Conservation (phyloP, 495 filamentous ascomycete species). For the Durotheca rogersii region DNA sequence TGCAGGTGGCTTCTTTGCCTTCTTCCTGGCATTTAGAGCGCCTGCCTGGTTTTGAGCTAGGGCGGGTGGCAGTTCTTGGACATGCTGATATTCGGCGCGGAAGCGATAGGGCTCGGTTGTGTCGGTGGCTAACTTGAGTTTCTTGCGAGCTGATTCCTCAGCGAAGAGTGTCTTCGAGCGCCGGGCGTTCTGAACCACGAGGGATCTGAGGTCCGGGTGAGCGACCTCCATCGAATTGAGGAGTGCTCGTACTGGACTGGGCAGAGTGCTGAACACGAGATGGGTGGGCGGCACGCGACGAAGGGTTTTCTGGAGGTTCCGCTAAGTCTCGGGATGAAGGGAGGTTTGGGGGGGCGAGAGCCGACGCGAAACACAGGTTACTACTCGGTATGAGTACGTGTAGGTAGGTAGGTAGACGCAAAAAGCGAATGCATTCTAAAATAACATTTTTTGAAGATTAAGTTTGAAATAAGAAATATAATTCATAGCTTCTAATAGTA, state of each 20-base stretch:
- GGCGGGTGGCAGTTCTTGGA: constrained; percentile 77
- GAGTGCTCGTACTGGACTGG: not conserved
- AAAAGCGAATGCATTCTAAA: too few relatives aligned
- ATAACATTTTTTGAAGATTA: too few relatives aligned
- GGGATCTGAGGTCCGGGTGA: constrained; percentile 35
- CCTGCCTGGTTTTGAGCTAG: constrained; percentile 80
- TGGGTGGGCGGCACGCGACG: not conserved
- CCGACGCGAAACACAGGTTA: too few relatives aligned
- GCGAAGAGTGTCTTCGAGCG: constrained; percentile 44
- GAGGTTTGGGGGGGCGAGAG: too few relatives aligned
- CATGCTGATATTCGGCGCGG: constrained; percentile 74
- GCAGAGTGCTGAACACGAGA: not conserved
- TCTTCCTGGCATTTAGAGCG: constrained; percentile 45
- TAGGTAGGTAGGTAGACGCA: too few relatives aligned
- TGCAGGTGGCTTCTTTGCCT: constrained; percentile 49
- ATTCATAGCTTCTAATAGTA: too few relatives aligned
- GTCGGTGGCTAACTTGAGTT: constrained; percentile 42
- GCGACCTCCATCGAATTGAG: constrained; percentile 26
- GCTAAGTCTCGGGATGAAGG: too few relatives aligned
- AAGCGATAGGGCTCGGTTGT: constrained; percentile 48
- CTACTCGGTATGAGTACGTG: too few relatives aligned
- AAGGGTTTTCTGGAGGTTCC: too few relatives aligned
- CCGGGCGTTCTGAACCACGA: constrained; percentile 45
- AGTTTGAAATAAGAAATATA: too few relatives aligned
- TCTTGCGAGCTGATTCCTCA: constrained; percentile 40